phyloP scores from a whole-genome alignment of 140 eudicot species.

The Bidens hawaiensis region DNA sequence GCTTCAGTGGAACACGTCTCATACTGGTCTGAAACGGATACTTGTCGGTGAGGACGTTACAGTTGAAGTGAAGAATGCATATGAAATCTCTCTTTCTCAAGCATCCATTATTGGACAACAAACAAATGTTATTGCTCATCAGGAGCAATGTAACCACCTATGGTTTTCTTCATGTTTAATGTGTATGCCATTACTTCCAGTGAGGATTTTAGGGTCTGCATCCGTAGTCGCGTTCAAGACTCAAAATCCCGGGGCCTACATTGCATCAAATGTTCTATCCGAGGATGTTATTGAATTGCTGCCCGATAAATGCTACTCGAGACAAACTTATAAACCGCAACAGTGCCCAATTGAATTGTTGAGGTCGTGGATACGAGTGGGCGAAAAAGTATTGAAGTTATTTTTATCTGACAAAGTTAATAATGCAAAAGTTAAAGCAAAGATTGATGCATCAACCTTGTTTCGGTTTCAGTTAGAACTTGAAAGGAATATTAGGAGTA shows the following conservation, averaged over 20 bases:
- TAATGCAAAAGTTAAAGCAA: conserved; percentile 40
- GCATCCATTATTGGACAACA: conserved; percentile 26
- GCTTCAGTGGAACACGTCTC: conserved; percentile 55
- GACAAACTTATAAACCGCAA: conserved; percentile 23
- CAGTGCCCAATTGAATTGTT: conserved; percentile 41
- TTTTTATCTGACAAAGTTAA: conserved; percentile 25
- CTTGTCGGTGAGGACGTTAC: conserved; percentile 73
- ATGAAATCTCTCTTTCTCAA: conserved; percentile 49
- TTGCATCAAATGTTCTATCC: conserved; percentile 31
- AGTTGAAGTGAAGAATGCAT: conserved; percentile 58
- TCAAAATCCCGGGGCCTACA: conserved; percentile 38
- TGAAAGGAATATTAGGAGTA: conserved; percentile 47
- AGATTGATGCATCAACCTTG: conserved; percentile 44
- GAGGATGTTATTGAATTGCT: conserved; percentile 46
- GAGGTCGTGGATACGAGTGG: conserved; percentile 33
- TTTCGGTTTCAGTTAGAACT: conserved; percentile 68
- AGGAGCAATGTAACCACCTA: conserved; percentile 13
- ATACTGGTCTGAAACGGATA: conserved; percentile 54
- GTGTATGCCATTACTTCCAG: conserved; percentile 48
- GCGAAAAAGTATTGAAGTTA: conserved; percentile 46
- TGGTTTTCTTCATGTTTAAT: conserved; percentile 32
- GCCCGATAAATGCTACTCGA: conserved; percentile 56
- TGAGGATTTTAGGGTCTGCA: conserved; percentile 58
- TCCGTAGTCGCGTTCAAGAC: conserved; percentile 58
- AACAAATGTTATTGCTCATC: conserved; percentile 10